Percentiles rank a stretch among this genome's conserved stretches.
Conservation (phyloP, 345 rosid species). For the Populus davidiana region DNA sequence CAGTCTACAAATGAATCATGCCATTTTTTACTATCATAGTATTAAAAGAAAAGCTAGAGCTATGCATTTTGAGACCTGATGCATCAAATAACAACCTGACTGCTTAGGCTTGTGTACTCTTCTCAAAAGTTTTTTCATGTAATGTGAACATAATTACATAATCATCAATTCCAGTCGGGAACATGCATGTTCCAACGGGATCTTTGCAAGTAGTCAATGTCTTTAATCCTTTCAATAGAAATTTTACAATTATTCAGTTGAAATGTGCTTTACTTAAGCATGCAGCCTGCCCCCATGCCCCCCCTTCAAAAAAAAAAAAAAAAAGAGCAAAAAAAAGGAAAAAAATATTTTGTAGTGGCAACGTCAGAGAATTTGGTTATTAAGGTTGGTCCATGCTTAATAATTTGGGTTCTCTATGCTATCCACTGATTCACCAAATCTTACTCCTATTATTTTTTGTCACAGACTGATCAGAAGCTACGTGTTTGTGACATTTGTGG, state of each 20-base stretch:
- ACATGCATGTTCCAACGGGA: neutral
- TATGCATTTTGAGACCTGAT: neutral
- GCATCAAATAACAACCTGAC: neutral
- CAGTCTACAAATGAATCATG: neutral
- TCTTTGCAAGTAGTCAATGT: neutral
- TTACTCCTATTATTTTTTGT: neutral
- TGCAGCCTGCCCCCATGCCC: neutral
- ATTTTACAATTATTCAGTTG: neutral
- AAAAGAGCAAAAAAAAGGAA: no score
- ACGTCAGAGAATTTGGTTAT: neutral
- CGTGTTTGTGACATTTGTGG: constrained; percentile 99
- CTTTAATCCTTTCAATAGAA: neutral
- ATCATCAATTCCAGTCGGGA: neutral
- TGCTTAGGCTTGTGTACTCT: neutral
- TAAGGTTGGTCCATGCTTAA: neutral
- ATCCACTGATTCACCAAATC: neutral
- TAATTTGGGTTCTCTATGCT: neutral
- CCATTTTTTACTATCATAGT: neutral
- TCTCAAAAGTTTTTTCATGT: neutral
- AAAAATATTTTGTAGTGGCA: neutral
- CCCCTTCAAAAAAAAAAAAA: no score
- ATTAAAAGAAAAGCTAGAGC: neutral
- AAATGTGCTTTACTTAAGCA: neutral
- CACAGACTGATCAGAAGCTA: constrained; percentile 99
- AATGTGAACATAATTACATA: neutral